A percentile compares a stretch with the other conserved stretches of the same genome.
Conservation (phyloP, 257 asterid species). For the Penstemon davidsonii region DNA sequence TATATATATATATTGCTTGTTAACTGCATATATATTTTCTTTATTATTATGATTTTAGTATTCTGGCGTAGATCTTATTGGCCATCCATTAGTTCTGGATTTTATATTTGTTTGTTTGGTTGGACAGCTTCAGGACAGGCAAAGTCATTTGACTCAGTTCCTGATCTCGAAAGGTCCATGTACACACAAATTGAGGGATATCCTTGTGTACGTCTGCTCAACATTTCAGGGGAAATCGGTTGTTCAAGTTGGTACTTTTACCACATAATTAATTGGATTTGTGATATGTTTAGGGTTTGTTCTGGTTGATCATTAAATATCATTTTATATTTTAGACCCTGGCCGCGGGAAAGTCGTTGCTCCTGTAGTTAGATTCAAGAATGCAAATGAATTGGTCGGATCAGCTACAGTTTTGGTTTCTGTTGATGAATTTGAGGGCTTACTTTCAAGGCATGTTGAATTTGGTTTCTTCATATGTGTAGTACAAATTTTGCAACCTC, state of each 20-base stretch:
- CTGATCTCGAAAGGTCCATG: conserved; percentile 96
- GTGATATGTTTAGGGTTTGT: conserved; percentile 1
- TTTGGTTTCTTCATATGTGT: conserved; percentile 14
- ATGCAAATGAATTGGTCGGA: conserved; percentile 48
- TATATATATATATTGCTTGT: background rate
- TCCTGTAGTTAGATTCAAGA: conserved; percentile 63
- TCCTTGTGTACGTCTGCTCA: conserved; percentile 96
- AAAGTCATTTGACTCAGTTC: conserved; percentile 78
- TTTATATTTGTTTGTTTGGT: conserved; percentile 22
- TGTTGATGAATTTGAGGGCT: conserved; percentile 68
- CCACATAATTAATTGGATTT: conserved; percentile 14
- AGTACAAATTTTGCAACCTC: conserved; percentile 8
- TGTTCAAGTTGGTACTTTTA: conserved; percentile 76
- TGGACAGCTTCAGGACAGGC: conserved; percentile 55
- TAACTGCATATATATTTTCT: conserved; percentile 9
- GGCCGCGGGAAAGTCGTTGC: conserved; percentile 84
- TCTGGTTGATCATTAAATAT: conserved; percentile 26
- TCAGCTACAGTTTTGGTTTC: conserved; percentile 72
- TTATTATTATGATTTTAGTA: conserved; percentile 2
- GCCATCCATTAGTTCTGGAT: conserved; percentile 13
- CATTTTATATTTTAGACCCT: conserved; percentile 62
- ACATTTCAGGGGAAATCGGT: conserved; percentile 94
- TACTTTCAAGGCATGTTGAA: conserved; percentile 64
- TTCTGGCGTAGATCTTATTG: background rate
- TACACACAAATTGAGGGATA: conserved; percentile 74